These are phyloP conservation scores for Penicillium turbatum DNA, from an alignment of 495 filamentous ascomycete genomes.

Conservation along the genomic window DNA sequence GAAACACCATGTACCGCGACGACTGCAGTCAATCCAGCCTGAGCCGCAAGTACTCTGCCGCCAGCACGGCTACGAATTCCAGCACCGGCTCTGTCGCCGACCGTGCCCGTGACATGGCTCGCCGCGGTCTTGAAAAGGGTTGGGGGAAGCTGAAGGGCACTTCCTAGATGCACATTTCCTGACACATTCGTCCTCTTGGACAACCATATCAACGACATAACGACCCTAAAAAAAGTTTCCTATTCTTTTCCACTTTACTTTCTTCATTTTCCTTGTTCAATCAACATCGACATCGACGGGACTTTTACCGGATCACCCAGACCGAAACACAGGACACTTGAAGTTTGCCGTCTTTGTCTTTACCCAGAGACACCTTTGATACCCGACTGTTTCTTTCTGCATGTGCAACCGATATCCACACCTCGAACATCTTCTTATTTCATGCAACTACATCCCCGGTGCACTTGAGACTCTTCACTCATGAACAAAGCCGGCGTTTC, in stretches of 20 bases:
- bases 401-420: constrained; percentile 2
- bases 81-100: constrained; percentile 38
- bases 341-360: not conserved
- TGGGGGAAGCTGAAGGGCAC: constrained; percentile 44
- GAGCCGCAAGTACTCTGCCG: constrained; percentile 39
- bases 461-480: not conserved
- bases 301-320: not conserved
- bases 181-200: not conserved
- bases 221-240: constrained; percentile 32
- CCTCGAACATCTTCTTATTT: not conserved
- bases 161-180: constrained; percentile 23
- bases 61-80: constrained; percentile 36
- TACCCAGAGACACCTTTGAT: not conserved
- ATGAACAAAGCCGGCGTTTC: constrained; percentile 12
- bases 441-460: not conserved
- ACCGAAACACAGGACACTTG: not conserved
- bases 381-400: constrained; percentile 6
- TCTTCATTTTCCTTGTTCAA: constrained; percentile 15
- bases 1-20: constrained; percentile 61
- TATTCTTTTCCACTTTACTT: constrained; percentile 11
- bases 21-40: constrained; percentile 26
- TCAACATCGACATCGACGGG: constrained; percentile 1
- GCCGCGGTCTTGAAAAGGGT: constrained; percentile 40
- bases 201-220: constrained; percentile 20
- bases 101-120: constrained; percentile 40